Conservation (phyloP, 331 rosid genomes). For the Malus hybrid region DNA sequence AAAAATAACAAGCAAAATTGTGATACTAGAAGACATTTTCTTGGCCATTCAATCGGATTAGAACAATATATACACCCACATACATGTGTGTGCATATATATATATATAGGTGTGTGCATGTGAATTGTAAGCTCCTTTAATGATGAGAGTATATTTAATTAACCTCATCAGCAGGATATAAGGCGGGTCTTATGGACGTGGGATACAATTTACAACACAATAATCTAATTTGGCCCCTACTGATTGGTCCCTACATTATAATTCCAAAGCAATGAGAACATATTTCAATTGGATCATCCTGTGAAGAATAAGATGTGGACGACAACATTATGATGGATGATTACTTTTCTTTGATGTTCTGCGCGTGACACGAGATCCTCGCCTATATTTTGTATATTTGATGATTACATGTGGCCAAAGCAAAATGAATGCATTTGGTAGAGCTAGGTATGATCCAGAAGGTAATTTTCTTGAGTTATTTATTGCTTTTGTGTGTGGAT, state of each 20-base stretch:
- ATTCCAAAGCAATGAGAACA: not conserved
- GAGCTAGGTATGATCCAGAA: not conserved
- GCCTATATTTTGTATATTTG: not conserved
- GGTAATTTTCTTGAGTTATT: too few relatives aligned
- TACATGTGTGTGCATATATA: too few relatives aligned
- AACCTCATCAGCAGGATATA: slow-evolving; percentile 22
- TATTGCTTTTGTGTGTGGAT: too few relatives aligned
- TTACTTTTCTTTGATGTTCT: not conserved
- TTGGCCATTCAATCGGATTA: not conserved
- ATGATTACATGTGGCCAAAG: not conserved
- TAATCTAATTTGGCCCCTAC: slow-evolving; percentile 30
- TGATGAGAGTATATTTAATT: slow-evolving; percentile 19
- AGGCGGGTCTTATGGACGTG: slow-evolving; percentile 23
- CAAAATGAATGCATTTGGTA: not conserved
- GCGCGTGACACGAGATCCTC: not conserved
- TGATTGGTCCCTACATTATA: not conserved
- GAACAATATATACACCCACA: too few relatives aligned
- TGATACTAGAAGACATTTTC: slow-evolving; percentile 33
- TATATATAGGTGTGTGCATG: too few relatives aligned
- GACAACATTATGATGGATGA: not conserved
- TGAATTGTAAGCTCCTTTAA: slow-evolving; percentile 15
- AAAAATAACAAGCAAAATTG: slow-evolving; percentile 21
- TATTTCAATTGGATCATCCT: not conserved
- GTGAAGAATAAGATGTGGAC: not conserved
- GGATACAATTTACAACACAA: not conserved